phyloP scores from a whole-genome alignment of 2,329 filamentous ascomycete species.

The Pseudopyrenochaeta lycopersici region DNA sequence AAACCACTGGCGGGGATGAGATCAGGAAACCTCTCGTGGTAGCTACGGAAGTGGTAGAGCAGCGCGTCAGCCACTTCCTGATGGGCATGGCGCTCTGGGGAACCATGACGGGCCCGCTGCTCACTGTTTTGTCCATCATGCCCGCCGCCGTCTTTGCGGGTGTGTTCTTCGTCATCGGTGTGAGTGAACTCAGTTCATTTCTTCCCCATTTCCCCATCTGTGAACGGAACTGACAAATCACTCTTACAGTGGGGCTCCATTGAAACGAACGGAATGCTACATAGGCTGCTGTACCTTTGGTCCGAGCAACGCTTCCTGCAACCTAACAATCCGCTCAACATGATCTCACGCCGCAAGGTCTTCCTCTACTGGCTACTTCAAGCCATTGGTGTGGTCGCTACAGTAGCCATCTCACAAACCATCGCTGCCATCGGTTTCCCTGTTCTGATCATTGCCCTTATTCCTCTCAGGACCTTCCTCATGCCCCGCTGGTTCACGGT shows the following conservation, averaged over 20 bases:
- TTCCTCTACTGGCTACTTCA: slow-evolving; percentile 59
- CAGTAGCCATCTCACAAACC: slow-evolving; percentile 65
- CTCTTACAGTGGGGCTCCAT: slow-evolving; percentile 54
- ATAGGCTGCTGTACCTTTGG: slow-evolving; percentile 59
- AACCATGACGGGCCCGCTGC: slow-evolving; percentile 63
- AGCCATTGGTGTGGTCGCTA: slow-evolving; percentile 58
- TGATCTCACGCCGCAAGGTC: slow-evolving; percentile 56
- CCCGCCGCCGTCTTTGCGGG: slow-evolving; percentile 62
- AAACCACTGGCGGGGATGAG: slow-evolving; percentile 53
- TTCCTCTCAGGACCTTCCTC: slow-evolving; percentile 61
- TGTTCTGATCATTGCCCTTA: slow-evolving; percentile 63
- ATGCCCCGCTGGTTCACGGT: slow-evolving; percentile 61
- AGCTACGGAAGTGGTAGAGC: slow-evolving; percentile 60
- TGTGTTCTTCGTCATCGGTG: slow-evolving; percentile 65
- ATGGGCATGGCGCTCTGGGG: slow-evolving; percentile 64
- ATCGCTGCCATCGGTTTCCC: slow-evolving; percentile 67
- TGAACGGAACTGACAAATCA: no score
- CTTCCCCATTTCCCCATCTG: no score
- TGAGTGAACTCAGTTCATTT: no score
- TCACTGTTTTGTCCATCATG: slow-evolving; percentile 61
- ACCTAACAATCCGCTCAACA: slow-evolving; percentile 56
- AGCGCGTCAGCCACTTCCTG: slow-evolving; percentile 62
- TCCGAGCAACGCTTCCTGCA: slow-evolving; percentile 58
- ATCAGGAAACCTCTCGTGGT: slow-evolving; percentile 55
- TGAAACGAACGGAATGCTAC: slow-evolving; percentile 59